phyloP scores from a whole-genome alignment of 371 early-diverging fungal genomes.

The Mortierella sp. region DNA sequence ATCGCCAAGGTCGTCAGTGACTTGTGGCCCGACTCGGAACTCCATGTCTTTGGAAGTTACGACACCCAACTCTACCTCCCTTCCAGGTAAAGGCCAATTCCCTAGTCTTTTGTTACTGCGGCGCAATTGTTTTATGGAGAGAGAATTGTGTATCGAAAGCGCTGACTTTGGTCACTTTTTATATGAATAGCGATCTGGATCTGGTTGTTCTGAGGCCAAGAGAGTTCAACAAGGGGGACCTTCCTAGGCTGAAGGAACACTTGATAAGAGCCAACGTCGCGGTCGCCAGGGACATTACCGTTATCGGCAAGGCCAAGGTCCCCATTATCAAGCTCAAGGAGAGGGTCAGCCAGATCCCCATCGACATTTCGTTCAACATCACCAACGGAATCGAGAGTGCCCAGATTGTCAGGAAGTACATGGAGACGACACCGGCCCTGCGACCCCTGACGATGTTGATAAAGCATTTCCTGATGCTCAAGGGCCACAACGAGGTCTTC shows the following conservation, averaged over 20 bases:
- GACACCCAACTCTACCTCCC: constrained; percentile 89
- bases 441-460: constrained; percentile 45
- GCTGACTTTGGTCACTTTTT: background rate
- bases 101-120: background rate
- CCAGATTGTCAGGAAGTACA: constrained; percentile 18
- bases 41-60: constrained; percentile 89
- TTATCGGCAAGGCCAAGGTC: constrained; percentile 73
- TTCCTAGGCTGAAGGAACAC: constrained; percentile 46
- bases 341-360: constrained; percentile 23
- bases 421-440: constrained; percentile 33
- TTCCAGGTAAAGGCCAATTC: constrained; percentile 74
- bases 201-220: constrained; percentile 30
- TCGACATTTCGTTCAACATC: constrained; percentile 53
- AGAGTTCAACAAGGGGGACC: constrained; percentile 9
- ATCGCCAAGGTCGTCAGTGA: constrained; percentile 65
- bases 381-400: constrained; percentile 37
- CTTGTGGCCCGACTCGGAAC: constrained; percentile 59
- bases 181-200: constrained; percentile 42
- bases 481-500: constrained; percentile 84
- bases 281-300: constrained; percentile 43
- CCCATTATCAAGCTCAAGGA: constrained; percentile 90
- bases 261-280: background rate
- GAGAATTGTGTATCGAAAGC: too few species aligned
- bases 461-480: constrained; percentile 40
- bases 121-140: background rate